Conservation (phyloP, 495 filamentous ascomycete genomes). For the Penicillium alfredii region DNA sequence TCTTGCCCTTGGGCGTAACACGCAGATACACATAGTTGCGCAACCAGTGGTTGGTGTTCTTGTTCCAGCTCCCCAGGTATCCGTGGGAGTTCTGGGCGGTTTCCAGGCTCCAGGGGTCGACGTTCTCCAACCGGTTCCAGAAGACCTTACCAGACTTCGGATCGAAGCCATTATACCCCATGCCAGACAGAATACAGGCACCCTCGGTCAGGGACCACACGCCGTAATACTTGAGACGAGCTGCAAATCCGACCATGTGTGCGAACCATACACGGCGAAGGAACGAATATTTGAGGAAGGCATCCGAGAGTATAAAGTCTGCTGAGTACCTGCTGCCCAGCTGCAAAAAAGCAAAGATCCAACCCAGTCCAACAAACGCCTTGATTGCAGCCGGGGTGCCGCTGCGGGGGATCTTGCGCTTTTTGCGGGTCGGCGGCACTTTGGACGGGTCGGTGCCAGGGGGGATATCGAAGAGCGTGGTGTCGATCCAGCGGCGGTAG, state of each 20-base stretch:
- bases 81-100: conserved; percentile 82
- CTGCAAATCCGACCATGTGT: conserved; percentile 74
- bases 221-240: conserved; percentile 89
- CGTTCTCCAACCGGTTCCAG: conserved; percentile 86
- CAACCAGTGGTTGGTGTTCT: conserved; percentile 97
- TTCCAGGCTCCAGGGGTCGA: conserved; percentile 77
- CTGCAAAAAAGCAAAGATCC: conserved; percentile 76
- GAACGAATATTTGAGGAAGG: conserved; percentile 62
- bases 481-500: conserved; percentile 87
- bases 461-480: conserved; percentile 86
- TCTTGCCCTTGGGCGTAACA: conserved; percentile 91
- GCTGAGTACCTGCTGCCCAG: conserved; percentile 60
- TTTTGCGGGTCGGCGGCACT: conserved; percentile 78
- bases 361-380: conserved; percentile 60
- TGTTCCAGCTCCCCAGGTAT: conserved; percentile 91
- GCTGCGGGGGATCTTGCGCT: conserved; percentile 90
- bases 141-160: conserved; percentile 71
- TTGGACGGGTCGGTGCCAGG: conserved; percentile 70
- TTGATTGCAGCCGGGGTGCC: conserved; percentile 80
- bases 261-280: conserved; percentile 66
- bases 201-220: conserved; percentile 93
- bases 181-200: conserved; percentile 85
- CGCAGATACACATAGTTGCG: conserved; percentile 93
- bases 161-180: conserved; percentile 93
- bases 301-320: conserved; percentile 52